Percentiles rank a stretch among this genome's conserved stretches.
Evolutionary conservation across 257 asterid genomes (phyloP).

Genomic region (Solanum virginianum): DNA sequence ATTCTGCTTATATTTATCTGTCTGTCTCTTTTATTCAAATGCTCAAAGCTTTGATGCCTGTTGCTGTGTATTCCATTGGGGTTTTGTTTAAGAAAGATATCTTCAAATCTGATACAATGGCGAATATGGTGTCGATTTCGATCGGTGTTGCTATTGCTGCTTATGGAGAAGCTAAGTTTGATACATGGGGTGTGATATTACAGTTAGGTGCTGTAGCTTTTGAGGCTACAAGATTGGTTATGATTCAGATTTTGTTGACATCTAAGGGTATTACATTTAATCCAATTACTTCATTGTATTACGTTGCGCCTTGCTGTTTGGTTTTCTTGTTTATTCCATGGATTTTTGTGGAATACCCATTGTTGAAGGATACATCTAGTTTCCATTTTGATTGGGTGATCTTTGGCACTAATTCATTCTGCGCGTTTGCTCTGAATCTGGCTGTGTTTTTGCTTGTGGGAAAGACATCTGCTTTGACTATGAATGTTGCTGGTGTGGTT

Average conservation of each 20-base stretch:
- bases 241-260: constrained; percentile 56
- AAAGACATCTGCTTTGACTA: constrained; percentile 61
- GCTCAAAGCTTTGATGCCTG: constrained; percentile 72
- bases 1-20: constrained; percentile 58
- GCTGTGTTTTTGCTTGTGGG: constrained; percentile 67
- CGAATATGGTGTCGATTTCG: constrained; percentile 56
- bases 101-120: constrained; percentile 40
- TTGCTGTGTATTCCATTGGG: constrained; percentile 50
- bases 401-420: constrained; percentile 51
- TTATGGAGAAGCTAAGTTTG: constrained; percentile 58
- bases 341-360: constrained; percentile 45
- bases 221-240: constrained; percentile 55
- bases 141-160: constrained; percentile 70
- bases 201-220: constrained; percentile 60
- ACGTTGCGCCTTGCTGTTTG: constrained; percentile 60
- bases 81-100: constrained; percentile 33
- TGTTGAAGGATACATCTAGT: constrained; percentile 44
- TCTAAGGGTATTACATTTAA: constrained; percentile 46
- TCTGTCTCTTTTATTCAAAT: constrained; percentile 65
- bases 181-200: constrained; percentile 47
- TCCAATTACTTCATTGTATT: constrained; percentile 53
- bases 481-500: constrained; percentile 73
- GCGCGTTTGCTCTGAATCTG: constrained; percentile 55
- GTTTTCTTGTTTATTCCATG: constrained; percentile 45
- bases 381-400: constrained; percentile 39